Evolutionary conservation across 805 yeast species (phyloP).

Genomic region (Lipomyces chichibuensis): DNA sequence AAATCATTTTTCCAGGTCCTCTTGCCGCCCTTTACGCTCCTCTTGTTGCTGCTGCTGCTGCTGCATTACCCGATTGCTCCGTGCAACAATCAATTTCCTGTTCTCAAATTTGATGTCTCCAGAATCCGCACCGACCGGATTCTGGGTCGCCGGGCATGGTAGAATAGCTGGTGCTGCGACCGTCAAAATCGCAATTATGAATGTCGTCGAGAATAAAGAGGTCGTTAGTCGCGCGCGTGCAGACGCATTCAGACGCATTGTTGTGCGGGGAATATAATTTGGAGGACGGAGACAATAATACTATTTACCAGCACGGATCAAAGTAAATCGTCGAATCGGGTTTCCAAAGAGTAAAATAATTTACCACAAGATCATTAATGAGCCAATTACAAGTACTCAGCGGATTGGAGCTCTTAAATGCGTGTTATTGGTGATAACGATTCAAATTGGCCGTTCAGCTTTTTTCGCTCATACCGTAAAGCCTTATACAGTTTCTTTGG

Average conservation of each 20-base stretch:
- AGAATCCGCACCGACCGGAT: constrained; percentile 29
- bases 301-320: neutral
- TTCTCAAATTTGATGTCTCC: constrained; percentile 21
- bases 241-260: constrained; percentile 62
- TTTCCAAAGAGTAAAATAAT: neutral
- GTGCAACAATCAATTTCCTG: constrained; percentile 6
- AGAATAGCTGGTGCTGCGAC: constrained; percentile 52
- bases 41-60: constrained; percentile 2
- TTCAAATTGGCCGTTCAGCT: too few species aligned
- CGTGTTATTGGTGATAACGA: neutral
- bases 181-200: constrained; percentile 70
- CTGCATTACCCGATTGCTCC: constrained; percentile 1
- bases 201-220: constrained; percentile 72
- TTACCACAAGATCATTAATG: neutral
- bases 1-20: neutral
- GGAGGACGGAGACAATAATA: neutral
- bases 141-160: constrained; percentile 43
- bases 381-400: neutral
- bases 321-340: neutral
- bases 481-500: neutral
- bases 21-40: neutral
- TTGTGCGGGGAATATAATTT: neutral
- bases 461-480: neutral
- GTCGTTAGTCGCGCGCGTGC: constrained; percentile 60
- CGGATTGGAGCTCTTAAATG: neutral